Conservation (phyloP, 2,329 filamentous ascomycete species). For the Pyrenophora teres region DNA sequence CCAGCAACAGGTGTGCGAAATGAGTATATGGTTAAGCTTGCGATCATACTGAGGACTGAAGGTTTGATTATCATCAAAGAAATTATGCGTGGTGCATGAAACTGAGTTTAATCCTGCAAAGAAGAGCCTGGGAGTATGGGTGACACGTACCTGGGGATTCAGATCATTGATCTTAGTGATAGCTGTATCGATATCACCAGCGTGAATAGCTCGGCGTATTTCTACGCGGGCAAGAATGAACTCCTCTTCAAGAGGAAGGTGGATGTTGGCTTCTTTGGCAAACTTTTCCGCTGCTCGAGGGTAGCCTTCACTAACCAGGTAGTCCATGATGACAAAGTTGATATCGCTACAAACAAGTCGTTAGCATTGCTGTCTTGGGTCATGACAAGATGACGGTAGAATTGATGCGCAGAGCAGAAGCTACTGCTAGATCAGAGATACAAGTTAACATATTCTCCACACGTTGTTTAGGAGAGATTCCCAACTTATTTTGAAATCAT, state of each 20-base stretch:
- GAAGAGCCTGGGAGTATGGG: slow-evolving; percentile 4
- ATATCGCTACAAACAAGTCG: slow-evolving; percentile 71
- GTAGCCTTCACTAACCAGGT: slow-evolving; percentile 94
- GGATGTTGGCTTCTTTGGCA: slow-evolving; percentile 88
- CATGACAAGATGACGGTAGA: not conserved
- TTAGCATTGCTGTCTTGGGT: slow-evolving; percentile 26
- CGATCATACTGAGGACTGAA: slow-evolving; percentile 86
- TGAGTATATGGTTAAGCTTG: slow-evolving; percentile 19
- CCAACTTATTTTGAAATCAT: slow-evolving; percentile 87
- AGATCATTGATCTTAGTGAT: slow-evolving; percentile 88
- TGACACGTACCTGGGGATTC: slow-evolving; percentile 78
- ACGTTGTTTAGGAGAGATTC: slow-evolving; percentile 99
- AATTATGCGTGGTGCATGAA: slow-evolving; percentile 99
- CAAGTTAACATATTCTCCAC: slow-evolving; percentile 90
- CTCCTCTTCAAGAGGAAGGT: slow-evolving; percentile 70
- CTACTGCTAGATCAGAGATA: slow-evolving; percentile 64
- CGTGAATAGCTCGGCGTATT: slow-evolving; percentile 84
- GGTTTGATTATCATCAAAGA: slow-evolving; percentile 85
- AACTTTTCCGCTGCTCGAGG: slow-evolving; percentile 91
- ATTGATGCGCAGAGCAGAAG: slow-evolving; percentile 17
- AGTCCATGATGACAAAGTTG: slow-evolving; percentile 94
- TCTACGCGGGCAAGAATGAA: slow-evolving; percentile 78
- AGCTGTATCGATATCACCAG: slow-evolving; percentile 81
- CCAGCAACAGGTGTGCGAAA: slow-evolving; percentile 12
- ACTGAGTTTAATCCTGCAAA: slow-evolving; percentile 91